Evolutionary conservation across 1,284 basidiomycete species (phyloP).

Genomic region (Meira miltonrushii): DNA sequence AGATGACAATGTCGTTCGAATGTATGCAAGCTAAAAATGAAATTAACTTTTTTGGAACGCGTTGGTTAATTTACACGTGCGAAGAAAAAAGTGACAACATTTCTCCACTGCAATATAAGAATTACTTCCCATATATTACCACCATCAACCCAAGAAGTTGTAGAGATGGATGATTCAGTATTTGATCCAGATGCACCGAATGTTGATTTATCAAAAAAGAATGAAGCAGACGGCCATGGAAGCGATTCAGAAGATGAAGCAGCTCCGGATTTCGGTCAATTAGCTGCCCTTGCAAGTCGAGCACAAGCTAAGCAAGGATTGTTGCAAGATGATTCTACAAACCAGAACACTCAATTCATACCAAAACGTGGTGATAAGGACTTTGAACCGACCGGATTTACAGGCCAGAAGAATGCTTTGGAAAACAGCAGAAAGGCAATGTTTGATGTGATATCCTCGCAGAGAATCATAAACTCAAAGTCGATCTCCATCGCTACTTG

Average conservation of each 20-base stretch:
- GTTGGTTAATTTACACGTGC: too few relatives aligned
- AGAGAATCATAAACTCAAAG: conserved; percentile 64
- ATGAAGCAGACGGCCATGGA: neutral
- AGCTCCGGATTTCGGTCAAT: conserved; percentile 10
- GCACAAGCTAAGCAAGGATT: neutral
- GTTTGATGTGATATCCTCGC: conserved; percentile 70
- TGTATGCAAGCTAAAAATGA: too few relatives aligned
- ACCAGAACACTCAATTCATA: conserved; percentile 17
- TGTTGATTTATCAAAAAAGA: neutral
- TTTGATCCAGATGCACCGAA: conserved; percentile 1
- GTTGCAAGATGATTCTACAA: neutral
- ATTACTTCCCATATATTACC: too few relatives aligned
- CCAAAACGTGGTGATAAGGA: conserved; percentile 49
- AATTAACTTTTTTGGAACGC: too few relatives aligned
- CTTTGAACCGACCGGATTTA: conserved; percentile 70
- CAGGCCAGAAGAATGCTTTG: conserved; percentile 69
- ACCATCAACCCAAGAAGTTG: too few relatives aligned
- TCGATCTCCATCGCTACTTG: conserved; percentile 37
- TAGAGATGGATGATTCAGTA: neutral
- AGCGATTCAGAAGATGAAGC: conserved; percentile 15
- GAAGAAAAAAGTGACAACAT: too few relatives aligned
- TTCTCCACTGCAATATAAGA: too few relatives aligned
- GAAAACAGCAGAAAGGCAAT: conserved; percentile 76
- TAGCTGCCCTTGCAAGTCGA: conserved; percentile 3
- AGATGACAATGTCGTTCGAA: too few relatives aligned